These are phyloP conservation scores for Coemansia sp. DNA, from an alignment of 192 early-diverging fungal species.

Conservation along the genomic window DNA sequence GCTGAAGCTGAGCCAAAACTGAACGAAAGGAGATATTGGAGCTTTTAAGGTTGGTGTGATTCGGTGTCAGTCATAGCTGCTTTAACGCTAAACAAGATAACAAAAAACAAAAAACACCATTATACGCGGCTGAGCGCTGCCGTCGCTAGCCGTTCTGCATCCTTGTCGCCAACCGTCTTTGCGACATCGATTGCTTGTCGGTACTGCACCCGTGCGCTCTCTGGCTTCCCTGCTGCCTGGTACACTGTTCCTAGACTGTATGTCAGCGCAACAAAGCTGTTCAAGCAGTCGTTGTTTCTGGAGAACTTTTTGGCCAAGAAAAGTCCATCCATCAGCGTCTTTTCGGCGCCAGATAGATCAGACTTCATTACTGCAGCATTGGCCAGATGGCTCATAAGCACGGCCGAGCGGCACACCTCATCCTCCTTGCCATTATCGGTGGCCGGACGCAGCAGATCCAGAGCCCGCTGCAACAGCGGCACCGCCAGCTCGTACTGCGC, in stretches of 20 bases:
- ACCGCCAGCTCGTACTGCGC: slow-evolving; percentile 34
- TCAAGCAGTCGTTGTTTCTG: slow-evolving; percentile 44
- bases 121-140: slow-evolving; percentile 23
- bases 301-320: slow-evolving; percentile 42
- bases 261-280: slow-evolving; percentile 51
- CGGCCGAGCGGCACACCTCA: slow-evolving; percentile 37
- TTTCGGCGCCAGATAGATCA: slow-evolving; percentile 36
- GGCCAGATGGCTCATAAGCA: slow-evolving; percentile 54
- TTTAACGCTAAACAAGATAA: too few species aligned
- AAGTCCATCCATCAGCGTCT: slow-evolving; percentile 42
- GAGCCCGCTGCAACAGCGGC: slow-evolving; percentile 50
- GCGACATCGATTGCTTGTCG: slow-evolving; percentile 44
- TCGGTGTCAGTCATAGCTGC: too few species aligned
- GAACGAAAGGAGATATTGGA: too few species aligned
- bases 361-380: slow-evolving; percentile 34
- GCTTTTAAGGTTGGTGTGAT: slow-evolving; percentile 1
- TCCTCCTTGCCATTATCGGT: slow-evolving; percentile 29
- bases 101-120: background rate
- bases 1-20: too few species aligned
- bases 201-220: slow-evolving; percentile 49
- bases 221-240: slow-evolving; percentile 31
- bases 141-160: slow-evolving; percentile 23
- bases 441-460: slow-evolving; percentile 46
- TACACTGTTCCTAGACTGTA: slow-evolving; percentile 49
- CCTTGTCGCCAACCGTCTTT: slow-evolving; percentile 19